Conservation (phyloP, 2,329 filamentous ascomycete species). For the Fusarium armeniacum region DNA sequence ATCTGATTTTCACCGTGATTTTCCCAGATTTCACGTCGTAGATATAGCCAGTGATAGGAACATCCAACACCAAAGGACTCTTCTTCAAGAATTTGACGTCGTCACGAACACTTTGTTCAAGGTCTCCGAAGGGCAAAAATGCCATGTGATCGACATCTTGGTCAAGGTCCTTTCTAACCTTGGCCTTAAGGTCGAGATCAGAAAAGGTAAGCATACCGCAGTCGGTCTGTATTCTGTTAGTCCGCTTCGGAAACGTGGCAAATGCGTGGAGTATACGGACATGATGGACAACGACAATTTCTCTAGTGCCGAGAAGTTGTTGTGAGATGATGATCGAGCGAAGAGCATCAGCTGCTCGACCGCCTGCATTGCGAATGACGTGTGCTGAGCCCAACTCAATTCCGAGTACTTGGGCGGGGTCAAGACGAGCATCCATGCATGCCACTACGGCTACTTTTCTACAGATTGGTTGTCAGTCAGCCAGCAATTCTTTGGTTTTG, state of each 20-base stretch:
- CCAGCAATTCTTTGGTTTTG: not conserved
- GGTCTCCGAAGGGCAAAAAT: constrained; percentile 75
- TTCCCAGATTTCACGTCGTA: constrained; percentile 83
- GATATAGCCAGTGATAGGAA: constrained; percentile 78
- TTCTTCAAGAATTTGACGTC: constrained; percentile 75
- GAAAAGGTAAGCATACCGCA: constrained; percentile 75
- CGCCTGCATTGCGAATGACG: constrained; percentile 83
- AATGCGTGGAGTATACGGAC: constrained; percentile 32
- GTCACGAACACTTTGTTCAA: constrained; percentile 73
- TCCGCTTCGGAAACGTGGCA: rapidly evolving
- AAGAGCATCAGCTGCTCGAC: constrained; percentile 75
- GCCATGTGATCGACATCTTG: constrained; percentile 65
- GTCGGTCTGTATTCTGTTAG: constrained; percentile 51
- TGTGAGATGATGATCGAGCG: constrained; percentile 83
- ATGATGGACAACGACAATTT: constrained; percentile 81
- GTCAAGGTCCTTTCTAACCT: constrained; percentile 72
- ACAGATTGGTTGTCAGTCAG: not conserved
- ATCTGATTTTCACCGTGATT: constrained; percentile 49
- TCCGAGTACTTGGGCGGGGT: constrained; percentile 61
- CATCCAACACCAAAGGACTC: constrained; percentile 72
- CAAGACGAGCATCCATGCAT: constrained; percentile 84
- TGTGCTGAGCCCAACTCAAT: constrained; percentile 75
- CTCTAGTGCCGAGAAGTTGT: constrained; percentile 80
- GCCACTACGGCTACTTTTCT: constrained; percentile 67
- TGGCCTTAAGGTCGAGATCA: constrained; percentile 66